Percentiles rank a stretch among this genome's conserved stretches.
Conservation (phyloP, 2,329 filamentous ascomycete species). For the Biscogniauxia sp. region DNA sequence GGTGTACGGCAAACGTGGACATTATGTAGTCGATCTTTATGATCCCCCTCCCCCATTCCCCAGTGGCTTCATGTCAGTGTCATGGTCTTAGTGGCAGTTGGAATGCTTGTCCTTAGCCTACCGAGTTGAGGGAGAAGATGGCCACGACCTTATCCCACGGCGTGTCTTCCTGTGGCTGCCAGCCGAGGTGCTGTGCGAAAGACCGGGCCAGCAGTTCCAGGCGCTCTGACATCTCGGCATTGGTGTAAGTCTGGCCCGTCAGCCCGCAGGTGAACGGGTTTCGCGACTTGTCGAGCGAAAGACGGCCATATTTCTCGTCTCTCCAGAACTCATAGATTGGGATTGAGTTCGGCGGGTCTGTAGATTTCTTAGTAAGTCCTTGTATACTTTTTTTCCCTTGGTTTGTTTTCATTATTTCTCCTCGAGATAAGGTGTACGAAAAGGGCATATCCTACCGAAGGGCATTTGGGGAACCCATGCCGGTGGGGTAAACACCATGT, state of each 20-base stretch:
- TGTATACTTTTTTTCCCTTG: neutral
- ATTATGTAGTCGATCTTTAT: conserved; percentile 62
- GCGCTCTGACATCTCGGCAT: conserved; percentile 60
- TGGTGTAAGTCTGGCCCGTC: conserved; percentile 61
- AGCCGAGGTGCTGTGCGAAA: conserved; percentile 65
- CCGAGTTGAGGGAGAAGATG: conserved; percentile 70
- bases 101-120: conserved; percentile 18
- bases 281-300: conserved; percentile 55
- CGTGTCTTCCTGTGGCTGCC: conserved; percentile 64
- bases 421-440: neutral
- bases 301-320: conserved; percentile 63
- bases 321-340: conserved; percentile 70
- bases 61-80: neutral
- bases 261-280: conserved; percentile 72
- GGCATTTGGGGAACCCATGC: conserved; percentile 29
- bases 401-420: neutral
- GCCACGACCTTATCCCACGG: conserved; percentile 77
- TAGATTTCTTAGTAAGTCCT: conserved; percentile 4
- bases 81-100: neutral
- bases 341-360: conserved; percentile 58
- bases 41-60: neutral
- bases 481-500: conserved; percentile 31
- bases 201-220: conserved; percentile 63
- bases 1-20: conserved; percentile 65
- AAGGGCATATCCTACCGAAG: conserved; percentile 23